A percentile compares a stretch with the other conserved stretches of the same genome.
Conservation (phyloP, 305 asterid species). For the Withania somnifera region DNA sequence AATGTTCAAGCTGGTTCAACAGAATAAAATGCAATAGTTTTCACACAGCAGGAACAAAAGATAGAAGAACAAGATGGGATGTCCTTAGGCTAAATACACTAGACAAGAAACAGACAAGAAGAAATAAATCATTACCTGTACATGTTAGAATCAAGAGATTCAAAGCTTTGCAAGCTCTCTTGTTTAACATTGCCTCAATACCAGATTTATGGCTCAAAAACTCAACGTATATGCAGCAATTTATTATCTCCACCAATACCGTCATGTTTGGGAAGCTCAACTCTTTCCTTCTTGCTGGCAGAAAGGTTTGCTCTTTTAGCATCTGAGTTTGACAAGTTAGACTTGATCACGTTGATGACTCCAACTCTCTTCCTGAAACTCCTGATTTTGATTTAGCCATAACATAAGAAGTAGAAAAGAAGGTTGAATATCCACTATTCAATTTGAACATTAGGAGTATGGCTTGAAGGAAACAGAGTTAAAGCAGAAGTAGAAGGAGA, state of each 20-base stretch:
- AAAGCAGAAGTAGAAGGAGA: background rate
- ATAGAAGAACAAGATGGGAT: background rate
- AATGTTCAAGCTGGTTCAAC: background rate
- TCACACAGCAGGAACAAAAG: background rate
- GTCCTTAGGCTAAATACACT: background rate
- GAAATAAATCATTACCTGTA: constrained; percentile 40
- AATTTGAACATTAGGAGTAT: background rate
- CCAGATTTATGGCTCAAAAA: constrained; percentile 69
- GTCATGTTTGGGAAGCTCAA: constrained; percentile 40
- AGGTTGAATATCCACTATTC: background rate
- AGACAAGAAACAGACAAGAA: background rate
- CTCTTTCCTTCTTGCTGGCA: constrained; percentile 61
- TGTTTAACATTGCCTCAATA: constrained; percentile 58
- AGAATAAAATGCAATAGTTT: background rate
- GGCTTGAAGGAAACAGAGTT: background rate
- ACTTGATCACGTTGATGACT: constrained; percentile 21
- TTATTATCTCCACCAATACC: constrained; percentile 20
- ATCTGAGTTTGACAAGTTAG: constrained; percentile 37
- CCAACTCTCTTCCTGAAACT: constrained; percentile 32
- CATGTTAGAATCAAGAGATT: constrained; percentile 54
- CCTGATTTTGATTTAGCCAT: background rate
- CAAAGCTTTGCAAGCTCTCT: constrained; percentile 55
- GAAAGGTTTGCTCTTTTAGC: constrained; percentile 55
- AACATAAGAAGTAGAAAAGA: background rate
- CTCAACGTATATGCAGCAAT: constrained; percentile 34